Percentiles rank a stretch among this genome's conserved stretches.
phyloP scores from a whole-genome alignment of 768 basidiomycete species.

The Podaxis carcinomalis region DNA sequence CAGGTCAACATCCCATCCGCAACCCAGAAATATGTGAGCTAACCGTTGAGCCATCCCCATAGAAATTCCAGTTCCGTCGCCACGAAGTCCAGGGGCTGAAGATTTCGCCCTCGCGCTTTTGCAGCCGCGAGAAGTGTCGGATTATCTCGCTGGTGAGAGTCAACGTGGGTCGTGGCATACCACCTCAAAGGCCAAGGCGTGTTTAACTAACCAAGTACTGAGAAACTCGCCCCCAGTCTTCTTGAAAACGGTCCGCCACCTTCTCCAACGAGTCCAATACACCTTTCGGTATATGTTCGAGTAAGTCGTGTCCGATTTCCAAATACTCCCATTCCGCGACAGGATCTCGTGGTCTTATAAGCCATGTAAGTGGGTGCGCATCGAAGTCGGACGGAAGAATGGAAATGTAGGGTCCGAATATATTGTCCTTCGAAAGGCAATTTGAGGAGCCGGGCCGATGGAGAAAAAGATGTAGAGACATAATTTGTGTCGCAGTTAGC shows the following conservation, averaged over 20 bases:
- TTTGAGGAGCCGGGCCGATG: conserved; percentile 44
- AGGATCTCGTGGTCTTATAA: conserved; percentile 26
- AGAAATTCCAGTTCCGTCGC: conserved; percentile 46
- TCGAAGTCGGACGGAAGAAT: conserved; percentile 71
- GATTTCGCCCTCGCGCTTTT: conserved; percentile 3
- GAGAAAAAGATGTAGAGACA: conserved; percentile 77
- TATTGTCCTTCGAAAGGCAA: conserved; percentile 41
- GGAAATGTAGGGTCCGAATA: conserved; percentile 75
- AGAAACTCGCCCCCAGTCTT: conserved; percentile 54
- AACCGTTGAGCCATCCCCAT: conserved; percentile 94
- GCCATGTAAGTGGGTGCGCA: conserved; percentile 82
- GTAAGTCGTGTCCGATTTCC: conserved; percentile 21
- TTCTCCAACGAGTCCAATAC: conserved; percentile 35
- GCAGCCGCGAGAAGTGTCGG: conserved; percentile 5
- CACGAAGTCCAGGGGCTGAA: conserved; percentile 11
- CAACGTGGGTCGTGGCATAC: conserved; percentile 6
- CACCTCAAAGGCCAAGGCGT: background rate
- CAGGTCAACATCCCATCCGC: background rate
- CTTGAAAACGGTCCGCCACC: conserved; percentile 43
- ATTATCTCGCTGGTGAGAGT: conserved; percentile 18
- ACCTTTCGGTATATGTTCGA: conserved; percentile 46
- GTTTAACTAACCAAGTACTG: conserved; percentile 47
- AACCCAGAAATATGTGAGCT: conserved; percentile 17
- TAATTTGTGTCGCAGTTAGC: conserved; percentile 66
- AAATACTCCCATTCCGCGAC: background rate